These are phyloP conservation scores for Malus domestica DNA, from an alignment of 306 rosid species.

Conservation along the genomic window ASM211411v1 NC_041803.1:18294001-18294500, in stretches of 20 bases:
- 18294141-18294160: slow-evolving; percentile 32
- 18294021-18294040: slow-evolving; percentile 49
- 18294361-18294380: slow-evolving; percentile 72
- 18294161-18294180: slow-evolving; percentile 55
- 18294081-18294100: slow-evolving; percentile 44
- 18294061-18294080: slow-evolving; percentile 53
- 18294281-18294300: slow-evolving; percentile 69
- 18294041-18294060: slow-evolving; percentile 53
- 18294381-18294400: slow-evolving; percentile 54
- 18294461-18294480: slow-evolving; percentile 61
- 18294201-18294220: slow-evolving; percentile 53
- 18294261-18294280: slow-evolving; percentile 40
- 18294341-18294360: slow-evolving; percentile 73
- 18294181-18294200: slow-evolving; percentile 73
- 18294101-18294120: slow-evolving; percentile 74
- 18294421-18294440: slow-evolving; percentile 75
- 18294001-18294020: slow-evolving; percentile 45
- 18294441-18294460: slow-evolving; percentile 68
- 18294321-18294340: slow-evolving; percentile 72
- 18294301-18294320: slow-evolving; percentile 74
- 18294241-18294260: slow-evolving; percentile 54
- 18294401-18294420: slow-evolving; percentile 50
- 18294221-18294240: slow-evolving; percentile 64
- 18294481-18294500: slow-evolving; percentile 72
- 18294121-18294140: slow-evolving; percentile 43